A percentile compares a stretch with the other conserved stretches of the same genome.
These are phyloP conservation scores for Camelina hispida DNA, from an alignment of 345 rosid species.

Conservation along the genomic window DNA sequence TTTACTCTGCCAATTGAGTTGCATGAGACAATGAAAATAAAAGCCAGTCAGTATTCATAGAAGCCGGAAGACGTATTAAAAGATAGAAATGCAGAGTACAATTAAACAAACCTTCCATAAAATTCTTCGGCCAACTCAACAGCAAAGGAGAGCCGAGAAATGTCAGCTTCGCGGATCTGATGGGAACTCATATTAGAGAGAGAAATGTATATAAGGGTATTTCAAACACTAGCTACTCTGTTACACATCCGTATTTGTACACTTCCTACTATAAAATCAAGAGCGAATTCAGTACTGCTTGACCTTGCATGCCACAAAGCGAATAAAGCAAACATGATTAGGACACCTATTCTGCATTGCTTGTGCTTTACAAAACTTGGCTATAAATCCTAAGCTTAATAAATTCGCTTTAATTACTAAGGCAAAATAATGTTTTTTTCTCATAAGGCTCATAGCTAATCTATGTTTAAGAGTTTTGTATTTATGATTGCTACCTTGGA, in stretches of 20 bases:
- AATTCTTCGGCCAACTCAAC: slow-evolving; percentile 99
- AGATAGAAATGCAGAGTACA: slow-evolving; percentile 24
- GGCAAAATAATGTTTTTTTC: no score
- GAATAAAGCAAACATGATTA: no score
- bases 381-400: no score
- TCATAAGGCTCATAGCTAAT: no score
- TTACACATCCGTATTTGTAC: slow-evolving; percentile 3
- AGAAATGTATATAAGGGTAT: slow-evolving; percentile 23
- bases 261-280: neutral
- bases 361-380: no score
- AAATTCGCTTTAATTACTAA: no score
- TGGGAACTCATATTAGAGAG: slow-evolving; percentile 35
- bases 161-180: slow-evolving; percentile 98
- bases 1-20: slow-evolving; percentile 72
- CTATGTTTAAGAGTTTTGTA: no score
- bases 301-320: no score
- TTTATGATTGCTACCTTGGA: no score
- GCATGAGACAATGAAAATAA: slow-evolving; percentile 47
- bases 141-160: slow-evolving; percentile 97
- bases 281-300: no score
- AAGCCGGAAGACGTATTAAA: slow-evolving; percentile 5
- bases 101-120: slow-evolving; percentile 81
- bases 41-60: slow-evolving; percentile 51
- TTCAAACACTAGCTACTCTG: slow-evolving; percentile 9
- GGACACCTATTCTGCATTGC: no score